These are phyloP conservation scores for Castanopsis chinensis DNA, from an alignment of 306 rosid genomes.

Conservation along the genomic window DNA sequence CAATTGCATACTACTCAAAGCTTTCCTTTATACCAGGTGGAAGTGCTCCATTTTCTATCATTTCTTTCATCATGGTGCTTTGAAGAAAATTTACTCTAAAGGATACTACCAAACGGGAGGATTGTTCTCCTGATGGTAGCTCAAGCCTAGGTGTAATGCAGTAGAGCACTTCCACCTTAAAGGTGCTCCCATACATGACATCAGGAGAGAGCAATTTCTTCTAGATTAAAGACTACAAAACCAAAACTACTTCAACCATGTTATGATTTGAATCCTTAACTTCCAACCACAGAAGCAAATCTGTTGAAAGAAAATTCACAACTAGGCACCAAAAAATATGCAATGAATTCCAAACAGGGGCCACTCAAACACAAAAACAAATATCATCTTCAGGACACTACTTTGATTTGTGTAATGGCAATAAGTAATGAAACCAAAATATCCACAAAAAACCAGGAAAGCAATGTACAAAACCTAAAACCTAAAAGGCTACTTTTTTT, in stretches of 20 bases:
- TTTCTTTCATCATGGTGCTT: constrained; percentile 97
- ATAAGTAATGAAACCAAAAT: neutral
- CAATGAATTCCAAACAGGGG: neutral
- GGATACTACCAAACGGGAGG: constrained; percentile 75
- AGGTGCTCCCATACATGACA: constrained; percentile 82
- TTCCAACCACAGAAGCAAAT: neutral
- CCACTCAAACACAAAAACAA: neutral
- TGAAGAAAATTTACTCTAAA: constrained; percentile 88
- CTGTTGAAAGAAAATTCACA: neutral
- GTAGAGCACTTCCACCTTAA: constrained; percentile 68
- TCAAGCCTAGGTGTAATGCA: constrained; percentile 86
- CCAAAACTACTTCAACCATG: neutral
- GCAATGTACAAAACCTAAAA: neutral
- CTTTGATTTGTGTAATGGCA: neutral
- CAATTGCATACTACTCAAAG: constrained; percentile 62
- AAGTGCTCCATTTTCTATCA: constrained; percentile 93
- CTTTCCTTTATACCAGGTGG: constrained; percentile 88
- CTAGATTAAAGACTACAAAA: neutral
- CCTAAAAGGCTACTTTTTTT: too few relatives aligned
- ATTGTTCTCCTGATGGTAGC: constrained; percentile 68
- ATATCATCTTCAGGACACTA: neutral
- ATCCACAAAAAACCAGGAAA: neutral
- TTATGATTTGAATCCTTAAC: neutral
- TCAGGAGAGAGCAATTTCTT: constrained; percentile 52
- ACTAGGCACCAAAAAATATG: neutral